These are phyloP conservation scores for Leishmania major DNA, from an alignment of 208 protist species.

Conservation along the genomic window DNA sequence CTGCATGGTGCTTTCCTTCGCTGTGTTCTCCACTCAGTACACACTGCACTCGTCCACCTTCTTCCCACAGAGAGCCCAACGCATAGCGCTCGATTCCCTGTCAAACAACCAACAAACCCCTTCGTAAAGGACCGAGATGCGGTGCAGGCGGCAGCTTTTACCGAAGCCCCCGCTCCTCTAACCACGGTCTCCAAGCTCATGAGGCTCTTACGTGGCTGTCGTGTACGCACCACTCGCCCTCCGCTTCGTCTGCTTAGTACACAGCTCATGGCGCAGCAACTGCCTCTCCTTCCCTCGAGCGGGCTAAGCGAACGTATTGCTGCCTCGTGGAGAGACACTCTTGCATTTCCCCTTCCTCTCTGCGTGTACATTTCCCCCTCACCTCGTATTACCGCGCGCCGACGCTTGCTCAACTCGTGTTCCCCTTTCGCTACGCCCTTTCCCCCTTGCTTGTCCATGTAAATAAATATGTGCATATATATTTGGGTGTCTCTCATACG, in stretches of 20 bases:
- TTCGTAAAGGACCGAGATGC: not conserved
- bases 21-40: not conserved
- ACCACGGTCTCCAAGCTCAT: not conserved
- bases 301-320: not conserved
- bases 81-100: not conserved
- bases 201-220: not conserved
- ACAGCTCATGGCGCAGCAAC: not conserved
- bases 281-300: too few species aligned
- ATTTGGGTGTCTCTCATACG: not conserved
- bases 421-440: not conserved
- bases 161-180: not conserved
- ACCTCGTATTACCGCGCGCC: too few species aligned
- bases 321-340: not conserved
- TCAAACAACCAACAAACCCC: too few species aligned
- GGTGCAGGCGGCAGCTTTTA: not conserved
- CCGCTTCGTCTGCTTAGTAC: not conserved
- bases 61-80: too few species aligned
- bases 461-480: not conserved
- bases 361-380: too few species aligned
- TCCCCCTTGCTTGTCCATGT: not conserved
- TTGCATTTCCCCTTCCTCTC: not conserved
- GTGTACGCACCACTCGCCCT: not conserved
- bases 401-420: not conserved
- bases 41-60: not conserved
- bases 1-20: not conserved